Evolutionary conservation across 2,329 filamentous ascomycete species (phyloP), one percentile per base, ranked within the genome.

Genomic region (Ceratocystis alfenasii): DNA sequence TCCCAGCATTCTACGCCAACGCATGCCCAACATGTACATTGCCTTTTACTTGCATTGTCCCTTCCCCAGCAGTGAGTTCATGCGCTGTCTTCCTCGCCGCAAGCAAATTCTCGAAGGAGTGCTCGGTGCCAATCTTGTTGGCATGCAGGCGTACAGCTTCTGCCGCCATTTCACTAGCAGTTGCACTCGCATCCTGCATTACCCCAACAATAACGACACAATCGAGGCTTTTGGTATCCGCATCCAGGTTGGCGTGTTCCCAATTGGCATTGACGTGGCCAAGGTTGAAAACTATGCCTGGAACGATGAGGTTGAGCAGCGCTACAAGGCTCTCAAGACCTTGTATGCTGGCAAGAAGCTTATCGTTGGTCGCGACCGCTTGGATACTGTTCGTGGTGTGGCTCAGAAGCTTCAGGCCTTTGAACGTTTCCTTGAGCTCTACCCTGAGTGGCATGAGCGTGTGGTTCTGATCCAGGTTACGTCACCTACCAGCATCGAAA

Each of bases 331-430:
- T 0, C 83, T 96, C 64, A 86, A 85, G 72, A 83, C 87, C 69
- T 78, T 94, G 70, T 96, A 96, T 73, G 81, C 81, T n/a, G 91
- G 87, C 68, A 95, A 93, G 78, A 95, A 95, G 77, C 87, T 97
- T 71, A 96, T 97, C 71, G 91, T 97, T 65, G 93, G 93, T 10
- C 86, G 93, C 71, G 93, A 97, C 75, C 87, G 93, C n/a, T 79
- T 97, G 63, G 93, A 97, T 75, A 93, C 89, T 71, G 90, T 95
- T 57, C 84, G 92, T 69, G 93, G 94, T 72, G 92, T 97, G 15
- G 87, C 90, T n/a, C 93, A 96, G 76, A 97, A 97, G 76, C 80
- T 97, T 41, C 89, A 95, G 78, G 93, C 92, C 0, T 97, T 96
- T 74, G 90, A 96, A 75, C 83, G 88, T 67, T 96, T 97, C 78